phyloP scores from a whole-genome alignment of 2,329 filamentous ascomycete species.

The Penicillium sp. region DNA sequence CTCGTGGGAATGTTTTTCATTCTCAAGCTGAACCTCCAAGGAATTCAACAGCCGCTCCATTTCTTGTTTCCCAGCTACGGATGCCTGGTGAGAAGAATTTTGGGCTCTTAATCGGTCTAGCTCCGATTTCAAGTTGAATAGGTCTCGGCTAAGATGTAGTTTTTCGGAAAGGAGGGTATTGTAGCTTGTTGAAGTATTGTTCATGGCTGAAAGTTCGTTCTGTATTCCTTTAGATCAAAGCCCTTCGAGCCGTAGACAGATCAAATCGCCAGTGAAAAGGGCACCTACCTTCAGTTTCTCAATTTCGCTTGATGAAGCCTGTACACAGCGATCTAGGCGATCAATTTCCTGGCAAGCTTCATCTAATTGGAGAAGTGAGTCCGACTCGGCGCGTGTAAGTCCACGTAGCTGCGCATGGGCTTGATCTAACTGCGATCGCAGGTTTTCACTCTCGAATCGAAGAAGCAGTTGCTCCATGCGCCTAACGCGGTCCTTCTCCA shows the following conservation, averaged over 20 bases:
- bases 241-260: background rate
- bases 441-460: conserved; percentile 69
- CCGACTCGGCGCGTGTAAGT: conserved; percentile 45
- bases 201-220: conserved; percentile 71
- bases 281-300: conserved; percentile 55
- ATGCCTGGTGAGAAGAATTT: conserved; percentile 61
- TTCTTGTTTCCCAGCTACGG: conserved; percentile 75
- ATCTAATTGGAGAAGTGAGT: conserved; percentile 50
- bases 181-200: conserved; percentile 66
- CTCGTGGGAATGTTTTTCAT: conserved; percentile 70
- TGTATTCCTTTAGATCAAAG: conserved; percentile 34
- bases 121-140: conserved; percentile 60
- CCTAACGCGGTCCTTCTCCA: conserved; percentile 71
- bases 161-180: conserved; percentile 69
- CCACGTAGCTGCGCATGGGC: conserved; percentile 58
- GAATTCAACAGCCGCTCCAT: conserved; percentile 76
- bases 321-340: conserved; percentile 34
- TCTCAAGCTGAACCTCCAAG: conserved; percentile 78
- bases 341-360: conserved; percentile 49
- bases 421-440: conserved; percentile 63
- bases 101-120: conserved; percentile 63
- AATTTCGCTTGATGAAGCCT: conserved; percentile 55
- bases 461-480: conserved; percentile 69
- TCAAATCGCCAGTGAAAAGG: background rate
- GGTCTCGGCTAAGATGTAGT: conserved; percentile 59